Evolutionary conservation across 345 rosid species (phyloP).

Genomic region (Conringia planisiliqua): DNA sequence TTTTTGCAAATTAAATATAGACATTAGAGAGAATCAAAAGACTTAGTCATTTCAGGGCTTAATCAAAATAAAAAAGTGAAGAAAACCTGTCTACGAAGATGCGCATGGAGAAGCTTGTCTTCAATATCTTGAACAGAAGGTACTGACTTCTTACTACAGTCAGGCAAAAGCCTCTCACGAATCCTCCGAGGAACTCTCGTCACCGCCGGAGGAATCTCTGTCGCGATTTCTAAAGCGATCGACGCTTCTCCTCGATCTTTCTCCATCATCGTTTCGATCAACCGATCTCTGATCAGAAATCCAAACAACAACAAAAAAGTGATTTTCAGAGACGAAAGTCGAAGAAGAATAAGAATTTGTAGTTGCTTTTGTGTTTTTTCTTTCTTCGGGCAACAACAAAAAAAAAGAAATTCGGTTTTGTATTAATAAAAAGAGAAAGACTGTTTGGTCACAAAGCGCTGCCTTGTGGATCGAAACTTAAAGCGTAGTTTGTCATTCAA

Average conservation of each 20-base stretch:
- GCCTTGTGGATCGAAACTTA: constrained; percentile 28
- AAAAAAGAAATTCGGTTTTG: constrained; percentile 10
- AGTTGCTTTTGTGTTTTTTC: constrained; percentile 31
- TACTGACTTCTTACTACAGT: constrained; percentile 53
- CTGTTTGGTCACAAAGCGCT: constrained; percentile 39
- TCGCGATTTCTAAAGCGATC: constrained; percentile 52
- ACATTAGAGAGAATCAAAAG: constrained; percentile 4
- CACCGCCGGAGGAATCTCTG: constrained; percentile 38
- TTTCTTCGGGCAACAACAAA: neutral
- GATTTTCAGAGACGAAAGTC: constrained; percentile 19
- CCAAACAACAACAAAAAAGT: neutral
- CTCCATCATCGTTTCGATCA: constrained; percentile 57
- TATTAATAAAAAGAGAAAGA: neutral
- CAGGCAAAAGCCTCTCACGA: constrained; percentile 60
- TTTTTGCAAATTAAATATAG: neutral
- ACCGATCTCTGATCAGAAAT: neutral
- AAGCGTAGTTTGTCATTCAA: constrained; percentile 15
- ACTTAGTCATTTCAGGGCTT: constrained; percentile 2
- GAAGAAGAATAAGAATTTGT: neutral
- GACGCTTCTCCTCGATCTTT: constrained; percentile 38
- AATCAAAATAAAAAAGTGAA: neutral
- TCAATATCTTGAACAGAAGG: constrained; percentile 76
- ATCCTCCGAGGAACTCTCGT: constrained; percentile 70
- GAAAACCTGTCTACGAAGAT: constrained; percentile 89
- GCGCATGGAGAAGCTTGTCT: constrained; percentile 85